phyloP scores from a whole-genome alignment of 1,284 basidiomycete genomes.

The Cryptococcus wingfieldii region DNA sequence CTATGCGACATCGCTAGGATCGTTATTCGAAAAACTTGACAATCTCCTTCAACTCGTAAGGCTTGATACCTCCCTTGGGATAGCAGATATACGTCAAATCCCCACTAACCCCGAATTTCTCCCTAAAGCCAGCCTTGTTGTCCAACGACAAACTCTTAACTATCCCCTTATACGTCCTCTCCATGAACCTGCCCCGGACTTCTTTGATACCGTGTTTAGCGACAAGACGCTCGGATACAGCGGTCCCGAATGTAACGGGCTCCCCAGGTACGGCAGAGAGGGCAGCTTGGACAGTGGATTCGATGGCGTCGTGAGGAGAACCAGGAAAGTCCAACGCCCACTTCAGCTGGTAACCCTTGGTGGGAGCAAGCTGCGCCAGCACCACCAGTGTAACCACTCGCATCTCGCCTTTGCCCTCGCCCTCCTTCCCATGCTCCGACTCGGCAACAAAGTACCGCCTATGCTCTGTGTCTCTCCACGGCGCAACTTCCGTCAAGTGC shows the following conservation, averaged over 20 bases:
- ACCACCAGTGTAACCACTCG: conserved; percentile 52
- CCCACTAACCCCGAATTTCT: conserved; percentile 38
- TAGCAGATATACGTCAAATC: conserved; percentile 32
- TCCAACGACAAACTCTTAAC: conserved; percentile 50
- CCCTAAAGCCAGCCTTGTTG: conserved; percentile 53
- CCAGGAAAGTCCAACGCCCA: conserved; percentile 59
- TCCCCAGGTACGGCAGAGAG: conserved; percentile 51
- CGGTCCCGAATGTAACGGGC: conserved; percentile 52
- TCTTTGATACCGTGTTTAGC: conserved; percentile 48
- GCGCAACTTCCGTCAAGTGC: conserved; percentile 56
- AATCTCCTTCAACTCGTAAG: conserved; percentile 18
- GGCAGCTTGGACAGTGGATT: conserved; percentile 54
- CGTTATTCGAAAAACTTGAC: conserved; percentile 22
- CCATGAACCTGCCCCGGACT: conserved; percentile 50
- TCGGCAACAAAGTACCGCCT: conserved; percentile 56
- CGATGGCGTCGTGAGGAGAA: conserved; percentile 54
- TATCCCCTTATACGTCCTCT: conserved; percentile 53
- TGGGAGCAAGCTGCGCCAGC: conserved; percentile 55
- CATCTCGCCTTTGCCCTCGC: background rate
- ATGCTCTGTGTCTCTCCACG: conserved; percentile 56
- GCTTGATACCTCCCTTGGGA: conserved; percentile 24
- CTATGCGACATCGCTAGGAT: background rate
- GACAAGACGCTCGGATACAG: conserved; percentile 48
- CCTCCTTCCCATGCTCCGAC: background rate
- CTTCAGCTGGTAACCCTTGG: conserved; percentile 58